Evolutionary conservation across 176 grass and related monocot genomes (phyloP), one percentile per base, ranked within the genome.

Genomic region (Pharus latifolius): DNA sequence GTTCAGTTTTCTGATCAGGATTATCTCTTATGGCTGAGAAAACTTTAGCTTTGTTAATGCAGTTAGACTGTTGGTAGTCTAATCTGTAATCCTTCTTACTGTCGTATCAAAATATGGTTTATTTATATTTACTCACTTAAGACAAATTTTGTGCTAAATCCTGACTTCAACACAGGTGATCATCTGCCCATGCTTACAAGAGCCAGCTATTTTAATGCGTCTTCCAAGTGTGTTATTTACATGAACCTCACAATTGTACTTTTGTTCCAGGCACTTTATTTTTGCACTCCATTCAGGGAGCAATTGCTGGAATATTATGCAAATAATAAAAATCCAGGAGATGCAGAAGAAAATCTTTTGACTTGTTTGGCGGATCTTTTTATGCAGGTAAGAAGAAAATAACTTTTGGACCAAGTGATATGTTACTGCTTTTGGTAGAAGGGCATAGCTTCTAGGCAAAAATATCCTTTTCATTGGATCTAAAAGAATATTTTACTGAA

Each of bases 361-460:
- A 91, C 95, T 37, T 98, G 89, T 80, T 88, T 98, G 81, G 90
- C 90, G 1, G 95, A 98, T 85, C 84, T 98, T 69, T 98, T 98
- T 67, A 79, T 84, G 73, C 95, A 98, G 95, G 95, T 98, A 93
- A 74, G 1, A 63, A n/a, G 54, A 68, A 19, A 22, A 40, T n/a
- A 56, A 32, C 4, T 57, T 59, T 14, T 43, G 3, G n/a, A 53
- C 32, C n/a, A 49, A 42, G 11, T 69, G 32, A 38, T 54, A 24
- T 38, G 10, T 55, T 38, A 24, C 45, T 59, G 4, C 74, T 17
- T 66, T 54, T 28, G 25, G 16, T 70, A 10, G 2, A 47, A 50
- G 53, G 26, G 15, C 6, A 3, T 18, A 63, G 24, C 8, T 61
- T 51, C 24, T 79, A 51, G 22, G 23, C 45, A 50, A 49, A 25